Base-by-base conservation (phyloP, 2,329 filamentous ascomycete species). In the Penicillium hordei region DNA sequence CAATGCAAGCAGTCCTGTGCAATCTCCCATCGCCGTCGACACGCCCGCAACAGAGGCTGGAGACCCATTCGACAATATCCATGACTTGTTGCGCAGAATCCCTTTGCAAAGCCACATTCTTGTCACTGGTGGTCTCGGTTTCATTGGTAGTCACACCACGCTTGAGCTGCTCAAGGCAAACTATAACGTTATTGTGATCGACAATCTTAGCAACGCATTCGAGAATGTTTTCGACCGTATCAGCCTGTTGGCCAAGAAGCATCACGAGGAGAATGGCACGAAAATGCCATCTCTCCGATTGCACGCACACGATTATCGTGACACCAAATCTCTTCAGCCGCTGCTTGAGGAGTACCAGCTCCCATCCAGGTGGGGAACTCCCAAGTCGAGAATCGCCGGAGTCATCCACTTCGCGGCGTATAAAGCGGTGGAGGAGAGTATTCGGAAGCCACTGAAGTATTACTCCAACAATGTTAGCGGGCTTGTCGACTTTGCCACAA, bases 351-450 rank as follows among this genome's bases (percentile, higher is more conserved):
- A 74, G 53, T 80, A 82, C 64, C 71, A 64, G 36, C 48, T 70
- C 60, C 52, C 67, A 39, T 68, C 71, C 43, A 57, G 70, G 53
- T 72, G 72, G 72, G 67, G 69, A 25, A 61, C 68, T 15, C 69
- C 76, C 19, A 70, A 71, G 52, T 85, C 83, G 3, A 78, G 75
- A 31, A 86, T 88, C 60, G 75, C 76, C 0, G 86, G 85, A 0
- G 85, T 89, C n/a, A 87, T 89, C 57, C 86, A 89, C 67, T 89
- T 89, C 63, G 86, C 86, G 15, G 86, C 86, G 1, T 83, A 84
- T 76, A 89, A 89, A 69, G 84, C 86, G 2, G 85, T 88, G 0
- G 81, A 81, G 27, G 86, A 89, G 64, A 87, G 84, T 43, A 87
- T 88, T 59, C 71, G 74, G 27, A 75, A 79, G 57, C 86, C 86